A percentile compares a stretch with the other conserved stretches of the same genome.
Conservation (phyloP, 2,329 filamentous ascomycete species). For the Fusarium nodosum region DNA sequence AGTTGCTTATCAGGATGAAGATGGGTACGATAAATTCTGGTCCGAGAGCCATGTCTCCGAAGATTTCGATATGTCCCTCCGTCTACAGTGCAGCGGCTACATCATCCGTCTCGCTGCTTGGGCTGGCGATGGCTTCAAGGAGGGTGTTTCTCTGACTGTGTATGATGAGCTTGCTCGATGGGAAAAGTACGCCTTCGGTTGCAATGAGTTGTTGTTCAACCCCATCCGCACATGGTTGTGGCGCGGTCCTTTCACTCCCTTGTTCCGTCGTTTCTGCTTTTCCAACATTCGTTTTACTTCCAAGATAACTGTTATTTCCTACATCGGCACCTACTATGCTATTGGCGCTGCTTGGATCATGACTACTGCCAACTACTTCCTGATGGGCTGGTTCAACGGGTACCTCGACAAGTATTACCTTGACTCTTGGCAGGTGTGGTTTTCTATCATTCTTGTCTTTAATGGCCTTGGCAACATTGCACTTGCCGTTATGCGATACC, state of each 20-base stretch:
- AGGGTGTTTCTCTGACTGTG: slow-evolving; percentile 85
- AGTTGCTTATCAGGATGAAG: slow-evolving; percentile 76
- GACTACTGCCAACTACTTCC: slow-evolving; percentile 80
- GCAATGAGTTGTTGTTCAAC: slow-evolving; percentile 85
- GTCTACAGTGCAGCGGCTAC: slow-evolving; percentile 79
- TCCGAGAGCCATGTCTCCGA: slow-evolving; percentile 84
- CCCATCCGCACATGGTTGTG: slow-evolving; percentile 80
- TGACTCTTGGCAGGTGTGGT: slow-evolving; percentile 84
- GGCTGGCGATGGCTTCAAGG: slow-evolving; percentile 82
- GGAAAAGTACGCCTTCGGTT: slow-evolving; percentile 90
- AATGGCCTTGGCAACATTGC: slow-evolving; percentile 80
- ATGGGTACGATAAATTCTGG: slow-evolving; percentile 84
- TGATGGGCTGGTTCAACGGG: slow-evolving; percentile 81
- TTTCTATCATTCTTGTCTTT: slow-evolving; percentile 84
- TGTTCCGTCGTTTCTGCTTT: slow-evolving; percentile 80
- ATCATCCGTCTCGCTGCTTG: slow-evolving; percentile 80
- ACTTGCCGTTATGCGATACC: slow-evolving; percentile 79
- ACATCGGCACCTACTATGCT: slow-evolving; percentile 85
- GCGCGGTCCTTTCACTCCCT: slow-evolving; percentile 81
- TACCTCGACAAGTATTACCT: slow-evolving; percentile 85
- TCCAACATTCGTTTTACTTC: slow-evolving; percentile 81
- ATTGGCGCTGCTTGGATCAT: slow-evolving; percentile 82
- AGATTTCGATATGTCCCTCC: slow-evolving; percentile 85
- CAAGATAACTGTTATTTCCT: slow-evolving; percentile 81
- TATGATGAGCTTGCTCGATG: slow-evolving; percentile 87